These are phyloP conservation scores for Luzula sylvatica DNA, from an alignment of 176 grass and related monocot species.

Conservation along the genomic window DNA sequence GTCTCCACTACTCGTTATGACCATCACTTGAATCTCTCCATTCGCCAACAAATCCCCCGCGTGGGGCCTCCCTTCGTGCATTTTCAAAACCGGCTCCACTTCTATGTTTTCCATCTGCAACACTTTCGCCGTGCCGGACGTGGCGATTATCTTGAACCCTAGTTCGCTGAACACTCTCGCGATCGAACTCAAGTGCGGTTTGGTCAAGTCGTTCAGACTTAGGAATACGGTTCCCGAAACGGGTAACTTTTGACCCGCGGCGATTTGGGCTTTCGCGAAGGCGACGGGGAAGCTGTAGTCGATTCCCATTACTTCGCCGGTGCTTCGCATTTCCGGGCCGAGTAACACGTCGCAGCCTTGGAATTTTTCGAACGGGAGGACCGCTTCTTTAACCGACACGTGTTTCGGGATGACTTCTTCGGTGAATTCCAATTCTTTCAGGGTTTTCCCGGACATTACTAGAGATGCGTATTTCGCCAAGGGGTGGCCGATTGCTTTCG, in stretches of 20 bases:
- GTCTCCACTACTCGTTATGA: constrained; percentile 89
- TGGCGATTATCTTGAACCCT: constrained; percentile 75
- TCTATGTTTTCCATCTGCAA: constrained; percentile 68
- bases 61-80: constrained; percentile 87
- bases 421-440: constrained; percentile 70
- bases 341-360: constrained; percentile 98
- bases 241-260: constrained; percentile 83
- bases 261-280: constrained; percentile 97
- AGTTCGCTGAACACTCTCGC: constrained; percentile 55
- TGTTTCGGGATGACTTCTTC: constrained; percentile 87
- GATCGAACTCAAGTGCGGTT: constrained; percentile 70
- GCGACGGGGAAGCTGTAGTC: constrained; percentile 79
- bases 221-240: constrained; percentile 69
- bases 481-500: constrained; percentile 94
- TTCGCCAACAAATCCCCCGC: constrained; percentile 84
- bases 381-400: constrained; percentile 93
- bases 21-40: constrained; percentile 88
- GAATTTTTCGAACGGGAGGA: constrained; percentile 97
- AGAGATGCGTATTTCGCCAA: constrained; percentile 97
- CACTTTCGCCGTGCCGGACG: constrained; percentile 80
- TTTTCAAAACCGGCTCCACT: constrained; percentile 83
- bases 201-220: constrained; percentile 86
- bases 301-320: constrained; percentile 98
- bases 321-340: constrained; percentile 97
- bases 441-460: constrained; percentile 79